phyloP scores from a whole-genome alignment of 768 basidiomycete species.

The Boletales sp. region DNA sequence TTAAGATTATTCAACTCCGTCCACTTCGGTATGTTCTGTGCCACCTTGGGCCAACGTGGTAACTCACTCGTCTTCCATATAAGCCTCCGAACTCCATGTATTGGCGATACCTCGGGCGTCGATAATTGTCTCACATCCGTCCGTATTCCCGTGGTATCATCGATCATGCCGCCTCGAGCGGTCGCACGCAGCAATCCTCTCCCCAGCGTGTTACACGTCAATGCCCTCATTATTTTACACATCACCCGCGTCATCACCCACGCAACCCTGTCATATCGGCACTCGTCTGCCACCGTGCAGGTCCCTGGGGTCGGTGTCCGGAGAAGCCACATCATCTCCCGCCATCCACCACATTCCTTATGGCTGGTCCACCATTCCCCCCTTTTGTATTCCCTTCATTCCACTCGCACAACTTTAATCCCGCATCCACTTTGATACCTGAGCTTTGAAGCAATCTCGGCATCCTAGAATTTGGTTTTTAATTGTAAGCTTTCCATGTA shows the following conservation, averaged over 20 bases:
- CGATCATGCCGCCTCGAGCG: conserved; percentile 1
- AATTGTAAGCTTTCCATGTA: conserved; percentile 26
- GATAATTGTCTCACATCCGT: conserved; percentile 19
- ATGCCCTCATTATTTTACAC: conserved; percentile 6
- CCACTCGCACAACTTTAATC: conserved; percentile 6
- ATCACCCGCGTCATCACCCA: conserved; percentile 1
- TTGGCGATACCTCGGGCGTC: conserved; percentile 48
- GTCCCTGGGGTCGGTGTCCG: conserved; percentile 1
- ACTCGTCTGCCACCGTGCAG: conserved; percentile 2
- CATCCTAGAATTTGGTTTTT: conserved; percentile 26
- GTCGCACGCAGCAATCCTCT: conserved; percentile 1
- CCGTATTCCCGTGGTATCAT: conserved; percentile 2
- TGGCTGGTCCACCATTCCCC: conserved; percentile 20
- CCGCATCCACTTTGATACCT: conserved; percentile 23
- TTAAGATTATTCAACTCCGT: conserved; percentile 57
- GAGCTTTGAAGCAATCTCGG: conserved; percentile 16
- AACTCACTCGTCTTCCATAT: conserved; percentile 4
- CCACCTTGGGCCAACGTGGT: neutral
- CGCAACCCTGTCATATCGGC: conserved; percentile 4
- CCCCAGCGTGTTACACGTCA: conserved; percentile 2
- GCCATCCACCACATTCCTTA: conserved; percentile 6
- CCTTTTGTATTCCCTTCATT: neutral
- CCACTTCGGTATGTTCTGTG: conserved; percentile 36
- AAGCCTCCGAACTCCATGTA: conserved; percentile 43
- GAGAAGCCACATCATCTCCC: conserved; percentile 1